Evolutionary conservation across 768 basidiomycete species (phyloP), one percentile per base, ranked within the genome.

Genomic region (Boletus rufocinnamomeus): DNA sequence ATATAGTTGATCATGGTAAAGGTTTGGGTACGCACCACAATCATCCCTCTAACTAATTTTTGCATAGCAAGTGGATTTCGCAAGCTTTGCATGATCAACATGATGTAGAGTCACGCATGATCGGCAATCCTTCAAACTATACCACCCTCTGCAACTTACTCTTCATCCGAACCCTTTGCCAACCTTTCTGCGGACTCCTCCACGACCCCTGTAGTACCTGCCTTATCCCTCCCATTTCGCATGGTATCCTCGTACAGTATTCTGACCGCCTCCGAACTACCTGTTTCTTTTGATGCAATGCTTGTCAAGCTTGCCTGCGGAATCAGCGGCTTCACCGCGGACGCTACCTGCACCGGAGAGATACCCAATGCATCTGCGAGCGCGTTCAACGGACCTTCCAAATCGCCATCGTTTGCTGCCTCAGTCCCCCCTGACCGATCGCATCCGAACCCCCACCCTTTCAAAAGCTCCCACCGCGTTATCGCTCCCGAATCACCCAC

Each of bases 361-460:
- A 90, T 80, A 1, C 87, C 89, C 32, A 91, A 74, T 34, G 80
- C 83, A 8, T 74, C 72, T 13, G 88, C 89, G 13, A 91, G 76
- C 16, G 78, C 82, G 51, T 82, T 80, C 54, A 90, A 82, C 37
- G 78, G 76, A 5, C 77, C 75, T 64, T 89, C 86, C 41, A 90
- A 76, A 5, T 69, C 77, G 5, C 70, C 62, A 11, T 14, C 41
- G 9, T 35, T 56, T 13, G 11, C 59, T 17, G 28, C 38, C 35
- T 21, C 43, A 6, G 25, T 43, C 19, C 19, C 38, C 17, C 54
- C 58, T 21, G 30, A 17, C 66, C 28, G 5, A 54, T 52, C 30
- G 25, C 61, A 34, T 32, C 58, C 48, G 53, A 41, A 55, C 44
- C 55, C 56, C 37, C 52, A 59, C 40, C 60, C 21, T 6, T 58